Evolutionary conservation across 2,329 filamentous ascomycete genomes (phyloP), one percentile per base, ranked within the genome.

Genomic region (Ceratocystis ficicola): DNA sequence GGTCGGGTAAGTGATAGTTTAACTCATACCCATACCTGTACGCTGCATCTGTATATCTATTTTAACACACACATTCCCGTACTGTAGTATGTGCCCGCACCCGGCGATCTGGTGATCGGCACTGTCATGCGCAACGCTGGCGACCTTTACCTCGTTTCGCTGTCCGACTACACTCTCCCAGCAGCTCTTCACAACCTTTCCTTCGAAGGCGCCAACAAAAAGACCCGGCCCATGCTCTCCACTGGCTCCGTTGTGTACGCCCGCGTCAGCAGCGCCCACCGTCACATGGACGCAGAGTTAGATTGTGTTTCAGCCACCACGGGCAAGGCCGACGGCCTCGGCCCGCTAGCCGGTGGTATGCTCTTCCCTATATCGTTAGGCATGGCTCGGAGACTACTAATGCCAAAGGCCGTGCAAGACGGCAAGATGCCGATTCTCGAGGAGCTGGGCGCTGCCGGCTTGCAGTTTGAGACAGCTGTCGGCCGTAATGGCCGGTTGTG

Each of bases 121-220:
- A 91, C 89, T 69, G 81, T 97, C 70, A 84, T 89, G 72, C 88
- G 87, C 74, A 86, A 85, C 65, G 82, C 85, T 63, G 79, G 81
- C 66, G 94, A 97, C 71, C 82, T 83, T 73, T 96, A 89, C 80
- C 86, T 88, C 75, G 91, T 91, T 74, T 80, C 82, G 70, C 80
- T 97, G 64, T 87, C 89, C 32, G 80, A 85, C 65, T 82, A 85
- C 72, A 82, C 82, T 3, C 72, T 80, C 1, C 76, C 82, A 67
- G 90, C 89, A 0, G 79, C 89, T 20, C 84, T 97, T 0, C 90
- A 89, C 0, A 89, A 95, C 70, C 81, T 97, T 22, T 85, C 91
- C n/a, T 99, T 99, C 74, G 93, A 97, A 76, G 86, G 86, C 69
- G 94, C 91, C 20, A 90, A 88, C 57, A 94, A 92, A 75, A 97